These are phyloP conservation scores for Hordeum pubiflorum DNA, from an alignment of 202 grass and related monocot species.

Conservation along the genomic window DNA sequence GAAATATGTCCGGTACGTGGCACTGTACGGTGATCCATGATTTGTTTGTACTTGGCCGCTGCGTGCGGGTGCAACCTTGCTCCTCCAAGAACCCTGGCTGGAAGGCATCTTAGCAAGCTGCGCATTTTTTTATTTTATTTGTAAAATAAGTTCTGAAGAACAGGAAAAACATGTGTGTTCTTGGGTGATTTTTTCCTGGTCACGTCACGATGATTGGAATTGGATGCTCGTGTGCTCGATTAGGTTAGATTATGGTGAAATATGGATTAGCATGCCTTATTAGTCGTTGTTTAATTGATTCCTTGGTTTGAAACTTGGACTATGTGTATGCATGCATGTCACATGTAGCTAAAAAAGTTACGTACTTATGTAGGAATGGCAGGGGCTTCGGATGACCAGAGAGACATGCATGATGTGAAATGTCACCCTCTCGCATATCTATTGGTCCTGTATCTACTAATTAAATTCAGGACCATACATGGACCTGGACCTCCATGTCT, in stretches of 20 bases:
- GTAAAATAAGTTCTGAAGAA: too few species aligned
- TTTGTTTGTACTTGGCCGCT: too few species aligned
- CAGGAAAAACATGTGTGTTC: neutral
- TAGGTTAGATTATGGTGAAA: neutral
- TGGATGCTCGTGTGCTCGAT: neutral
- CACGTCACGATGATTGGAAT: neutral
- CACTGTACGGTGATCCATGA: too few species aligned
- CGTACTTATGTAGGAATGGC: neutral
- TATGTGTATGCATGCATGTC: neutral
- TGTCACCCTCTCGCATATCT: neutral
- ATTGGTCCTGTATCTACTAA: neutral
- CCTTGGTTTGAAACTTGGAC: too few species aligned
- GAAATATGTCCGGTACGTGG: neutral
- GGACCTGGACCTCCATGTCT: neutral
- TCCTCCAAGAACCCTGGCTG: neutral
- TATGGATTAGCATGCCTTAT: neutral
- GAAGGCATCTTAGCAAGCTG: neutral
- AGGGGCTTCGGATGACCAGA: neutral
- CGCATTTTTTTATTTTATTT: too few species aligned
- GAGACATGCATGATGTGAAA: too few species aligned
- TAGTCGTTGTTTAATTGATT: neutral
- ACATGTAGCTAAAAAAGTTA: neutral
- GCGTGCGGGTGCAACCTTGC: too few species aligned
- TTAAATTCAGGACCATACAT: neutral
- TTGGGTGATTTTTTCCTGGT: neutral